phyloP scores from a whole-genome alignment of 495 filamentous ascomycete species.

The Talaromyces stipitatus region DNA sequence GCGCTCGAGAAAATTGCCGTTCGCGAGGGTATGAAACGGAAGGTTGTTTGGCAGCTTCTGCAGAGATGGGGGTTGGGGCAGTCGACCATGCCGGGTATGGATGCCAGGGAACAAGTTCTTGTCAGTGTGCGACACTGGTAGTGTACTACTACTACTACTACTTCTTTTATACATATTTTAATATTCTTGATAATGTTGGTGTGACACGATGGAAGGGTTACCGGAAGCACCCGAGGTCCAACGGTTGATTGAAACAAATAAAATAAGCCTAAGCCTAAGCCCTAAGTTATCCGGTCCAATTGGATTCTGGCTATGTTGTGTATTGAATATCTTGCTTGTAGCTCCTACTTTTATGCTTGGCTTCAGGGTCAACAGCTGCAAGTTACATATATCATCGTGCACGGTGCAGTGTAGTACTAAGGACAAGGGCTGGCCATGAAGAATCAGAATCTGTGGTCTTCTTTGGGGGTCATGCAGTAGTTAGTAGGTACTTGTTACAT shows the following conservation, averaged over 20 bases:
- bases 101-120: slow-evolving; percentile 32
- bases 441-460: no score
- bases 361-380: not conserved
- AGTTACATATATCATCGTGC: not conserved
- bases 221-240: not conserved
- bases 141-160: no score
- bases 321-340: not conserved
- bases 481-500: not conserved
- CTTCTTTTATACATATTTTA: not conserved
- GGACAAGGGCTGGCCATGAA: no score
- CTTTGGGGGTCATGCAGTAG: not conserved
- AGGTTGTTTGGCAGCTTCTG: slow-evolving; percentile 64
- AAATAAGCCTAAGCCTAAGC: not conserved
- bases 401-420: not conserved
- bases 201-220: not conserved
- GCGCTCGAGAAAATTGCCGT: slow-evolving; percentile 82
- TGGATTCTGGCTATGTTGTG: not conserved
- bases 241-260: not conserved
- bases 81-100: slow-evolving; percentile 21
- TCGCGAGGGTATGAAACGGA: slow-evolving; percentile 76
- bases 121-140: slow-evolving; percentile 41
- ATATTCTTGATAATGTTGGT: not conserved
- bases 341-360: not conserved
- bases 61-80: slow-evolving; percentile 31
- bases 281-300: not conserved